Evolutionary conservation across 371 early-diverging fungal species (phyloP).

Genomic region (Circinella umbellata): DNA sequence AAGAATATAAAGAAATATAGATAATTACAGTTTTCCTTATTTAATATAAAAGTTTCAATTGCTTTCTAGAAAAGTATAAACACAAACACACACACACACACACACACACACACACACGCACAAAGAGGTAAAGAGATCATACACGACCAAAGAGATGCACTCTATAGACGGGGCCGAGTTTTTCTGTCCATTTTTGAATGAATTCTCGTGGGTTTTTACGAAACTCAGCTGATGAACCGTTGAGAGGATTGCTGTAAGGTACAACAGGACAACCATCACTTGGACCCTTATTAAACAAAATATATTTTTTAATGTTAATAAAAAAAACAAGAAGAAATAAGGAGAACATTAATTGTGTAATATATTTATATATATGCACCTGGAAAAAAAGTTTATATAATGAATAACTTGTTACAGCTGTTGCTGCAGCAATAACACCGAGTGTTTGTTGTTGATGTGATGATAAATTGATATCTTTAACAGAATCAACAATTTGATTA

Average conservation of each 20-base stretch:
- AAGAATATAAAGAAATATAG: neutral
- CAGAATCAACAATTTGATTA: neutral
- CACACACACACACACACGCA: no score
- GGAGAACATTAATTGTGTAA: neutral
- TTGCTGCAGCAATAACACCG: constrained; percentile 2
- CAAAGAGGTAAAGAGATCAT: neutral
- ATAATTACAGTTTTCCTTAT: neutral
- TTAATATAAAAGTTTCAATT: neutral
- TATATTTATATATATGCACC: neutral
- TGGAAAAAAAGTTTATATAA: neutral
- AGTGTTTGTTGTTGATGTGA: constrained; percentile 1
- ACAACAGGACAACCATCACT: constrained; percentile 17
- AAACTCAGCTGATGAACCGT: constrained; percentile 20
- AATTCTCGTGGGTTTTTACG: constrained; percentile 19
- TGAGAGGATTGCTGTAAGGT: constrained; percentile 21
- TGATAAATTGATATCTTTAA: constrained; percentile 2
- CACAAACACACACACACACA: no score
- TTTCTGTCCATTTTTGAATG: constrained; percentile 16
- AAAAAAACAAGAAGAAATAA: neutral
- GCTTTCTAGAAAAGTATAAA: neutral
- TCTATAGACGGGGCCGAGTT: constrained; percentile 19
- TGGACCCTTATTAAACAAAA: neutral
- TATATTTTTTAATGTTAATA: neutral
- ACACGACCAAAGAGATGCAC: constrained; percentile 24
- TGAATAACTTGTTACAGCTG: neutral